Evolutionary conservation across 2,329 filamentous ascomycete genomes (phyloP).

Genomic region (Metarhizium humberi): DNA sequence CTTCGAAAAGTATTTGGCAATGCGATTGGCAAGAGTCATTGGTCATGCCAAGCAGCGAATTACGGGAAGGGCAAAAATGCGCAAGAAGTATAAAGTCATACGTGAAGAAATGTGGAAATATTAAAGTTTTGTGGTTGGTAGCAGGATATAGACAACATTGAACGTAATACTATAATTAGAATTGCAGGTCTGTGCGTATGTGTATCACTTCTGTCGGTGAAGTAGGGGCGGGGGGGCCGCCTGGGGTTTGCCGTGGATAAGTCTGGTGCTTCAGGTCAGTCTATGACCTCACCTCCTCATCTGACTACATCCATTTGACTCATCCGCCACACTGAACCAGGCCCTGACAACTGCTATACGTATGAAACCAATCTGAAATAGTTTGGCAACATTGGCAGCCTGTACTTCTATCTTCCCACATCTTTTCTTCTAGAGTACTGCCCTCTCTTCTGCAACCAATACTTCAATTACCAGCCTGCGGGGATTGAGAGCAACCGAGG

Average conservation of each 20-base stretch:
- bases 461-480: too few species aligned
- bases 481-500: neutral
- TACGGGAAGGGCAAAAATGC: conserved; percentile 57
- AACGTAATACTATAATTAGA: neutral
- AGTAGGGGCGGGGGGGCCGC: too few species aligned
- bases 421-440: too few species aligned
- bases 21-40: conserved; percentile 55
- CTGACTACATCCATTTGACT: neutral
- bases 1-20: conserved; percentile 64
- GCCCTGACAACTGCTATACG: too few species aligned
- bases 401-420: too few species aligned
- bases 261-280: neutral
- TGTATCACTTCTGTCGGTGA: neutral
- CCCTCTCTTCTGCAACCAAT: too few species aligned
- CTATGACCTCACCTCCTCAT: conserved; percentile 1
- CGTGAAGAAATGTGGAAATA: conserved; percentile 40
- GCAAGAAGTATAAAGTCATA: conserved; percentile 83
- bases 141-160: neutral
- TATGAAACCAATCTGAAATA: too few species aligned
- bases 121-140: neutral
- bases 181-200: neutral
- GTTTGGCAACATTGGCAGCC: too few species aligned
- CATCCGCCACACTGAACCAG: neutral
- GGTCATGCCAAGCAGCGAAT: conserved; percentile 52
- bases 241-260: too few species aligned